Base-by-base conservation (phyloP, 1,139 yeast genomes). In the Zygoascus meyerae region DNA sequence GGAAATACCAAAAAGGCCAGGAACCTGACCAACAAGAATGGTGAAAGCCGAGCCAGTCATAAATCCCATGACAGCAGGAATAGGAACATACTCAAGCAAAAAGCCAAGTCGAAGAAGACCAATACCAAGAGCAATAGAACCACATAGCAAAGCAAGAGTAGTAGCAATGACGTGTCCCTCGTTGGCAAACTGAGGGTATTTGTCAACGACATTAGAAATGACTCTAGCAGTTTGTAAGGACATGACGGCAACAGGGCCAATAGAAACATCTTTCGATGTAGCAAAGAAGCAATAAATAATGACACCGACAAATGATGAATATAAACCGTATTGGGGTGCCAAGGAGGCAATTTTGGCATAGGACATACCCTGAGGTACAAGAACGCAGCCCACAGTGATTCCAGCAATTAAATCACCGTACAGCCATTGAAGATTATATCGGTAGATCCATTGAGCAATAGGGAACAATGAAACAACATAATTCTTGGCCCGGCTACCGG, bases 231-330 rank as follows among this genome's bases (percentile, higher is more conserved):
- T 89, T 64, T 89, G 90, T 55, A 81, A 66, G 11, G 95, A 86
- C 96, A 90, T 89, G 52, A 90, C 97, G 2, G 97, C 97, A 34
- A 90, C 97, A 5, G 97, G 97, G 30, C 97, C 97, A 59, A 90
- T 89, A 52, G 94, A 84, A 40, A 90, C 95, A 72, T 90, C 97
- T 67, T 89, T 90, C 15, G 95, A 85, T 14, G 97, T 90, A 12
- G 97, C 97, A 65, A 90, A 90, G 59, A 89, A 77, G 42, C 95
- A 83, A 65, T 90, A 90, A 48, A 85, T 78, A 63, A 87, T 78
- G 14, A 89, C 95, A 61, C 97, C 97, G 43, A 90, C 84, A 61
- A 90, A 90, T 0, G 95, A 85, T 21, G 96, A 86, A 67, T 90
- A 90, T 44, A 90, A 75, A 45, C 97, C 97, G 57, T 81, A 89